phyloP scores from a whole-genome alignment of 306 rosid species.

The Nissolia schottii region DNA sequence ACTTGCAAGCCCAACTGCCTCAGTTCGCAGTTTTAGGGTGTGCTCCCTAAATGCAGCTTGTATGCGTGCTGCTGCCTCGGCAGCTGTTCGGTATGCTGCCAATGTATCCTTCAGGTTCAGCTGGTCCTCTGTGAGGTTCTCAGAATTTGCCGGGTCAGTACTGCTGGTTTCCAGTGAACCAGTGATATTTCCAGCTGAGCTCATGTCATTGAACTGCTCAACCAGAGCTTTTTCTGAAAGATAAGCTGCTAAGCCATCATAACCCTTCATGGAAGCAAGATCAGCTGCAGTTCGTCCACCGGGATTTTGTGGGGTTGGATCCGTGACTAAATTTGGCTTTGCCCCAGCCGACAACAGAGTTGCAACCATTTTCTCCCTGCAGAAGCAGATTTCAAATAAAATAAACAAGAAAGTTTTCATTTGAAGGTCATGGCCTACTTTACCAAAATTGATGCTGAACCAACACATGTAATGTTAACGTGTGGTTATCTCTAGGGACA shows the following conservation, averaged over 20 bases:
- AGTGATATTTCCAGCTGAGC: conserved; percentile 77
- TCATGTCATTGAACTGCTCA: conserved; percentile 78
- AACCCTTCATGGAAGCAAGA: conserved; percentile 66
- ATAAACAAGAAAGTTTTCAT: background rate
- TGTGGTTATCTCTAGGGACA: background rate
- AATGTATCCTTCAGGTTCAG: conserved; percentile 61
- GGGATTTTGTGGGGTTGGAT: conserved; percentile 73
- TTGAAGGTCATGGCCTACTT: conserved; percentile 1
- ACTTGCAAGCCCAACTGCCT: conserved; percentile 39
- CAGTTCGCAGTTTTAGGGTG: conserved; percentile 52
- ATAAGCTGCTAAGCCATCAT: conserved; percentile 80
- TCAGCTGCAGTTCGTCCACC: conserved; percentile 78
- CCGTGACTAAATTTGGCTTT: conserved; percentile 89
- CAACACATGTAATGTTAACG: background rate
- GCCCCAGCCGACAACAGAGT: conserved; percentile 77
- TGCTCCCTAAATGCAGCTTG: conserved; percentile 81
- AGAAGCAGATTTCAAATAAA: conserved; percentile 18
- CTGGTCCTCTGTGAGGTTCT: conserved; percentile 72
- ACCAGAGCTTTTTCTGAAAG: conserved; percentile 91
- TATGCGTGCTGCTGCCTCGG: conserved; percentile 95
- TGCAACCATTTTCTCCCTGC: conserved; percentile 88
- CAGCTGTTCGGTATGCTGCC: conserved; percentile 82
- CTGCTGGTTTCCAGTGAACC: conserved; percentile 62
- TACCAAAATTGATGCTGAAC: background rate
- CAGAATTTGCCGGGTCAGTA: conserved; percentile 34